Evolutionary conservation across 169 alveolate genomes (phyloP), one percentile per base, ranked within the genome.

Genomic region (Plasmodium ovale): DNA sequence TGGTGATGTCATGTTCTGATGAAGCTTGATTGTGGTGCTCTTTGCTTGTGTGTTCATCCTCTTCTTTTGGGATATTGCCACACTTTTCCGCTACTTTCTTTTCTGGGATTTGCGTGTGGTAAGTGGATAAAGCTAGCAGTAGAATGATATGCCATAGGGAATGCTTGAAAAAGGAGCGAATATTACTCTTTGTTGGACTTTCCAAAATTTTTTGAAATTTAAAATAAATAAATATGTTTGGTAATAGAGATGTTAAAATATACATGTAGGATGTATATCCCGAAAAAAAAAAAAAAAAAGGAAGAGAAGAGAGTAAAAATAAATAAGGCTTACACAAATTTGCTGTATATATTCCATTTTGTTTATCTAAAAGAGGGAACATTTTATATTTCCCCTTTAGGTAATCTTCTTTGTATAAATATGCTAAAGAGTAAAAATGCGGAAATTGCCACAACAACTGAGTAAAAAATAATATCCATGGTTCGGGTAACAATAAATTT

Each of bases 391-490:
- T 91, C 51, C 95, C 96, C 59, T 77, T 92, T 68, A 73, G 47
- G 72, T 92, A 94, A 88, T 94, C 96, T 25, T 92, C 93, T 77
- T 94, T 93, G 87, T 92, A 87, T 47, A 94, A 89, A 90, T 94
- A 92, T 14, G 96, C 95, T 49, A 94, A 67, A n/a, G 95, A 87
- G 54, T 94, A 94, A 56, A 94, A 94, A 68, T 94, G 96, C 0
- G 96, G 96, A 10, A 94, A 71, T 47, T 94, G 96, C 96, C 96
- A 94, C 39, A 88, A 89, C 33, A 92, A 73, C 82, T 92, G 93
- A n/a, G 92, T 54, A 16, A 93, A 68, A 54, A 94, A 94, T 47
- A 94, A 53, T 33, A 94, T 82, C 96, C 96, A 94, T 0, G 96
- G 95, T 44, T 73, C 88, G 1, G 85, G 87, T 21, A 59, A 49